Evolutionary conservation across 768 basidiomycete species (phyloP).

Genomic region (Xerocomus spinulosus): DNA sequence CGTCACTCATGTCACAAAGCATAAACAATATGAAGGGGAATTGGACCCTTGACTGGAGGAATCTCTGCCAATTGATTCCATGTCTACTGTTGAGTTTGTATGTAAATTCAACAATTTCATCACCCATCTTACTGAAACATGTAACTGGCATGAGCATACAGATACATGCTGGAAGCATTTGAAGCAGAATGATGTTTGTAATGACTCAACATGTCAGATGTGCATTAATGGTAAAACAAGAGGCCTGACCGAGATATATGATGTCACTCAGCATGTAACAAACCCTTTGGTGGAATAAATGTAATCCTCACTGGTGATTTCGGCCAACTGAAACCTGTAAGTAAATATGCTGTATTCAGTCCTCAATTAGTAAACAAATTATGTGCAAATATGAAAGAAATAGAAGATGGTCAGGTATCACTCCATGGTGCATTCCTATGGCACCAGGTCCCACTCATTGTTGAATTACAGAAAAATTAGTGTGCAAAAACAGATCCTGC

Average conservation of each 20-base stretch:
- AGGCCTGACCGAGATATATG: not conserved
- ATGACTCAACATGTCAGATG: not conserved
- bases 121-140: not conserved
- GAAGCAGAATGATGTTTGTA: not conserved
- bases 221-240: not conserved
- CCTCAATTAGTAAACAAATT: not conserved
- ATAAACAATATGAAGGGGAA: too few species aligned
- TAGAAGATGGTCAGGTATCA: not conserved
- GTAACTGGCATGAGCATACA: too few species aligned
- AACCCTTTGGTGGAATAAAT: not conserved
- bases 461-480: not conserved
- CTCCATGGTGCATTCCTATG: not conserved
- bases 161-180: not conserved
- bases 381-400: not conserved
- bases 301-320: not conserved
- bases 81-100: not conserved
- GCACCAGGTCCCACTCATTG: not conserved
- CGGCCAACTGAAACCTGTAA: not conserved
- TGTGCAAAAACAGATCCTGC: not conserved
- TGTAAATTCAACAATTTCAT: not conserved
- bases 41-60: not conserved
- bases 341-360: not conserved
- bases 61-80: not conserved
- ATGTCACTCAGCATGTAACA: not conserved
- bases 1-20: too few species aligned